These are phyloP conservation scores for Euphrasia confusa DNA, from an alignment of 257 asterid genomes.

Conservation along the genomic window DNA sequence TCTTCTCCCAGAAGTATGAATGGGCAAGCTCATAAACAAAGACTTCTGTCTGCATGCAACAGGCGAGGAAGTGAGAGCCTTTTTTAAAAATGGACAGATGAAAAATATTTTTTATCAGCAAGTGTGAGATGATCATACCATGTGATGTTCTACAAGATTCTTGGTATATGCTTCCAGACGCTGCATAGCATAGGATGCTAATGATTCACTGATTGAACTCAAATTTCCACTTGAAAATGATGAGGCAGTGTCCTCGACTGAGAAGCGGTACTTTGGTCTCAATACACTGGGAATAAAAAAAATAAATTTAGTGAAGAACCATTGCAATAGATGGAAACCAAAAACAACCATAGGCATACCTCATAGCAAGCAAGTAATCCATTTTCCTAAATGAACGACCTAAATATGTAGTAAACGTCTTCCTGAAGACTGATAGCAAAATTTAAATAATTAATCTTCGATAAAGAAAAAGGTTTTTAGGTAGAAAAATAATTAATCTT, in stretches of 20 bases:
- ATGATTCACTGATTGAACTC: conserved; percentile 41
- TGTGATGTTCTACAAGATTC: conserved; percentile 54
- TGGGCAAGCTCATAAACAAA: too few species aligned
- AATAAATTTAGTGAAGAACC: conserved; percentile 23
- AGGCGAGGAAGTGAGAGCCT: too few species aligned
- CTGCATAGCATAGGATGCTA: conserved; percentile 53
- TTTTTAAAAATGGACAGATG: conserved; percentile 12
- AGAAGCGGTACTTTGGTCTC: conserved; percentile 76
- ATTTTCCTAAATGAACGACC: conserved; percentile 51
- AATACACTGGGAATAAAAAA: conserved; percentile 54
- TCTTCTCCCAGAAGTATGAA: too few species aligned
- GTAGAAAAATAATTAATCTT: too few species aligned
- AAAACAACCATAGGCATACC: conserved; percentile 41
- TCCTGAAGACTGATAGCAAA: conserved; percentile 50
- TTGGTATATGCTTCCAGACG: conserved; percentile 74
- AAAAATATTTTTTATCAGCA: conserved; percentile 1
- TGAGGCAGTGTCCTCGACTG: conserved; percentile 36
- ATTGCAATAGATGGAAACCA: conserved; percentile 17
- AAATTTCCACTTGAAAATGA: conserved; percentile 43
- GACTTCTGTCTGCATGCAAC: too few species aligned
- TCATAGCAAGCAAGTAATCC: conserved; percentile 96
- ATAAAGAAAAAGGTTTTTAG: neutral
- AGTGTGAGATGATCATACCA: conserved; percentile 39
- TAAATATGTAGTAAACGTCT: conserved; percentile 49
- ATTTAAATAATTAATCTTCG: conserved; percentile 13